Conservation (phyloP, 805 yeast species). For the Kluyveromyces nonfermentans region DNA sequence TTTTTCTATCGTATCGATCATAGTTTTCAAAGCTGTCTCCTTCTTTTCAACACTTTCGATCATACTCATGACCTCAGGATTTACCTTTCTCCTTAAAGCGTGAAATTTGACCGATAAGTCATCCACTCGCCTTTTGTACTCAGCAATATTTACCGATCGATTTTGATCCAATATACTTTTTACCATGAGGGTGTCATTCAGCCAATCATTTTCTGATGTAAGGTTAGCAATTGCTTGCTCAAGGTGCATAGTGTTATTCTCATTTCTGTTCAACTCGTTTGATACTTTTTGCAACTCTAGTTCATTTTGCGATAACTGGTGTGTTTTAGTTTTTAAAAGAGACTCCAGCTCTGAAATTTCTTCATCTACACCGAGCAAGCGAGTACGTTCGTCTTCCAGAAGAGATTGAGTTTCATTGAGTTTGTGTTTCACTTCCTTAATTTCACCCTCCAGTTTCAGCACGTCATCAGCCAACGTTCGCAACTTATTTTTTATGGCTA, state of each 20-base stretch:
- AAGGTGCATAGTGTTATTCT: conserved; percentile 30
- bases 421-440: conserved; percentile 14
- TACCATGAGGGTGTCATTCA: conserved; percentile 52
- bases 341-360: conserved; percentile 56
- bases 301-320: conserved; percentile 36
- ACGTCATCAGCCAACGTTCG: conserved; percentile 29
- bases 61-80: conserved; percentile 80
- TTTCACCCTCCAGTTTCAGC: conserved; percentile 20
- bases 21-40: conserved; percentile 61
- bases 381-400: conserved; percentile 38
- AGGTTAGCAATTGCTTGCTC: conserved; percentile 36
- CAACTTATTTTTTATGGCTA: conserved; percentile 29
- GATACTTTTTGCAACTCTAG: conserved; percentile 44
- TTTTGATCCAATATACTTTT: conserved; percentile 49
- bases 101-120: conserved; percentile 48
- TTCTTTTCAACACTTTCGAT: conserved; percentile 87
- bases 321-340: conserved; percentile 36
- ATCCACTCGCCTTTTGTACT: conserved; percentile 48
- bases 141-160: conserved; percentile 53
- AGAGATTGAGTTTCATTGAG: conserved; percentile 21
- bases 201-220: conserved; percentile 59
- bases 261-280: conserved; percentile 46
- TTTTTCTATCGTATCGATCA: conserved; percentile 79
- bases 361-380: conserved; percentile 60
- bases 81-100: conserved; percentile 71